Conservation (phyloP, 2,329 filamentous ascomycete species). For the Metarhizium sp. region DNA sequence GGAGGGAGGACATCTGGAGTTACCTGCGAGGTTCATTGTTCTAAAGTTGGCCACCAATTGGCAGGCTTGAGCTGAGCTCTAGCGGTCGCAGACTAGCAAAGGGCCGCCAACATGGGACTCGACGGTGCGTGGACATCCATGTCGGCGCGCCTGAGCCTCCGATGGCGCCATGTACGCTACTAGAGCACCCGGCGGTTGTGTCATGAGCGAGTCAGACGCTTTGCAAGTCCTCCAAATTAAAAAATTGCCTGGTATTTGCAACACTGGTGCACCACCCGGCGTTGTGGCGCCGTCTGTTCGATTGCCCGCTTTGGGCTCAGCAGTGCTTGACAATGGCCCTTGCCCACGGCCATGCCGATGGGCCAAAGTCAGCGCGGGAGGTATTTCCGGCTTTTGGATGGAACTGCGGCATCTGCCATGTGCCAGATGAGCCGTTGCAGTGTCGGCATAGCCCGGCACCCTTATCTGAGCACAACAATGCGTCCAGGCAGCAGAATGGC, state of each 20-base stretch:
- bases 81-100: too few relatives aligned
- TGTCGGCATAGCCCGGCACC: neutral
- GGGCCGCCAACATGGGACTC: too few relatives aligned
- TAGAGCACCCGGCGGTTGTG: too few relatives aligned
- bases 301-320: too few relatives aligned
- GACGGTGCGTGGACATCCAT: too few relatives aligned
- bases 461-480: neutral
- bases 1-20: too few relatives aligned
- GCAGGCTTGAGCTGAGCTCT: too few relatives aligned
- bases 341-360: neutral
- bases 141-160: too few relatives aligned
- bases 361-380: neutral
- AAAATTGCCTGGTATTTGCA: neutral
- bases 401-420: neutral
- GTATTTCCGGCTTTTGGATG: neutral
- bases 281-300: neutral
- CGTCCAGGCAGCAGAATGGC: neutral
- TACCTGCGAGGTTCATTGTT: too few relatives aligned
- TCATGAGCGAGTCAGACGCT: constrained; percentile 1
- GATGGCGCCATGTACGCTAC: neutral
- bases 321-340: too few relatives aligned
- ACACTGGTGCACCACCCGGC: neutral
- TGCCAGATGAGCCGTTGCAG: neutral
- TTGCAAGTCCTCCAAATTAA: neutral
- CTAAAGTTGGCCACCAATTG: too few relatives aligned